Evolutionary conservation across 2,329 filamentous ascomycete genomes (phyloP).

Genomic region (Sporothrix pallida): DNA sequence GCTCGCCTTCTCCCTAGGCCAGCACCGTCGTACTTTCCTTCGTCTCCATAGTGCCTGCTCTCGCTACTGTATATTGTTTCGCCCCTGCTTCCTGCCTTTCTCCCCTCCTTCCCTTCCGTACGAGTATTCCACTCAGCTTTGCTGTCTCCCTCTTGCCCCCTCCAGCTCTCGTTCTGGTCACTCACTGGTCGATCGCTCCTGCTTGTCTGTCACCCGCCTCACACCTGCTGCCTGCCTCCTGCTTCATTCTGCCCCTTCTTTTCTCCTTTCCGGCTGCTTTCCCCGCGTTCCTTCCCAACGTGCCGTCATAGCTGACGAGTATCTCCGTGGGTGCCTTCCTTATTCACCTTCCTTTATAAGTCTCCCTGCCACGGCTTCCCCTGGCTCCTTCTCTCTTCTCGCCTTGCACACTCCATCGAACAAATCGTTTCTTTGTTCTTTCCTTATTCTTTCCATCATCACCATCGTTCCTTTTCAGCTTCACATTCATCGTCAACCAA

Average conservation of each 20-base stretch:
- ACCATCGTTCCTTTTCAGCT: no score
- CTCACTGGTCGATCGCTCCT: not conserved
- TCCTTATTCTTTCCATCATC: conserved; percentile 3
- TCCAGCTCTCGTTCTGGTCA: not conserved
- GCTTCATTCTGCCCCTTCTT: not conserved
- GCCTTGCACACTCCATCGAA: not conserved
- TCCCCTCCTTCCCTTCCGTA: not conserved
- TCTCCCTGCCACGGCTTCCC: not conserved
- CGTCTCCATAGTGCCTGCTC: not conserved
- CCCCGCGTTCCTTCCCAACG: conserved; percentile 23
- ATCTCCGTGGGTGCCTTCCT: conserved; percentile 1
- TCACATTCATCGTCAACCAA: not conserved
- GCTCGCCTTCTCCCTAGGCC: not conserved
- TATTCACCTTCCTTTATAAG: conserved; percentile 8
- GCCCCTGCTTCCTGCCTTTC: not conserved
- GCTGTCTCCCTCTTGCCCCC: not conserved
- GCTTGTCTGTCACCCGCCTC: conserved; percentile 14
- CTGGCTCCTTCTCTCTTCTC: not conserved
- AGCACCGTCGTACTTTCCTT: not conserved
- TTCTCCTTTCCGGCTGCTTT: not conserved
- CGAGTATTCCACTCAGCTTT: no score
- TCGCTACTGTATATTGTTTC: not conserved
- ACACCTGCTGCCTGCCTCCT: not conserved
- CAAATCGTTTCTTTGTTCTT: not conserved
- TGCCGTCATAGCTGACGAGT: conserved; percentile 30